Evolutionary conservation across 306 rosid genomes (phyloP), one percentile per base, ranked within the genome.

Genomic region (Cucumis melo): DNA sequence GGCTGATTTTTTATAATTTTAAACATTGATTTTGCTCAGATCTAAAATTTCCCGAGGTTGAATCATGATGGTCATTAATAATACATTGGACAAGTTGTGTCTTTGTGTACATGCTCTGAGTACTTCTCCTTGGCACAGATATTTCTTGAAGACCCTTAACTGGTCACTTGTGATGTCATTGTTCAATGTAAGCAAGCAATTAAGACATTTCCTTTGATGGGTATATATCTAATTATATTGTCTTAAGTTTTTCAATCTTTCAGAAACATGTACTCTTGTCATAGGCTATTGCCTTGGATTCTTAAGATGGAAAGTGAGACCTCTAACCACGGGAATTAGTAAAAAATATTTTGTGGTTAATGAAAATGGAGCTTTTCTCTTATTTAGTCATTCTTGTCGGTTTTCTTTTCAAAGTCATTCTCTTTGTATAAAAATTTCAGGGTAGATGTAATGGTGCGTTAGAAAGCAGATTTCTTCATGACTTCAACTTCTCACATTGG

Each of bases 151-250:
- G 90, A 94, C 96, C 42, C 50, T 90, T 74, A 76, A 88, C 79
- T 94, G 93, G 96, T 88, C 95, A 71, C 86, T 91, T 36, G 79
- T 90, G 89, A 91, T 94, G 98, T 94, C 98, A 60, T 77, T 84
- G 82, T 89, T 90, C 84, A 86, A 89, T 0, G 97, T 91, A 82
- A 90, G 90, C 81, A 78, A 46, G 77, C 39, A 54, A 50, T 48
- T 48, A 14, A 14, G 24, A 50, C 29, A 50, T 50, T 64, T 73
- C 51, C 17, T 39, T 65, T 38, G 48, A 65, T 17, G 50, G 27
- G 7, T 65, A 65, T 38, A 3, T n/a, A 36, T 38, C 48, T 19
- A 17, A 36, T 51, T 65, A 4, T 70, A 24, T 70, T 70, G 75
- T 70, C 24, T 70, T 36, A 70, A 70, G 5, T 46, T 46, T 6